phyloP scores from a whole-genome alignment of 2,329 filamentous ascomycete genomes.

The Didymella lethalis region DNA sequence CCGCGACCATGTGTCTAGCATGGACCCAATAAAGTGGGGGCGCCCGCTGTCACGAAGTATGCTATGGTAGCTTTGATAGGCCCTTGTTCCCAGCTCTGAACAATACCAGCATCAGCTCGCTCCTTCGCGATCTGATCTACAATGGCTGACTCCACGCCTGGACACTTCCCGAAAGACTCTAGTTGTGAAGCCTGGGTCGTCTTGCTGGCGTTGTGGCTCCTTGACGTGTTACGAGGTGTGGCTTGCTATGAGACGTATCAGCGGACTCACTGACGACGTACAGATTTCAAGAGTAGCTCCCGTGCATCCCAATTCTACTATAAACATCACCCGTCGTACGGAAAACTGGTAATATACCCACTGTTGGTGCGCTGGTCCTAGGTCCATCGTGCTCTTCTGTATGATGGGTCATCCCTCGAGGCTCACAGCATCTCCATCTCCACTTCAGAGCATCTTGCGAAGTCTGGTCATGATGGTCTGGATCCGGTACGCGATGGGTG shows the following conservation, averaged over 20 bases:
- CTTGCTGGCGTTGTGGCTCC: neutral
- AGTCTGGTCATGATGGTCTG: neutral
- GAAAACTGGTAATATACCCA: neutral
- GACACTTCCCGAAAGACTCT: neutral
- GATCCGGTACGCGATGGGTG: neutral
- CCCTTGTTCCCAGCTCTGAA: neutral
- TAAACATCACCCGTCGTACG: neutral
- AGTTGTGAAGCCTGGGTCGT: neutral
- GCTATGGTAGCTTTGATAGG: neutral
- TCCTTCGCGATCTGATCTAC: neutral
- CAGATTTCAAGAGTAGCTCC: neutral
- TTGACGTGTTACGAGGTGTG: neutral
- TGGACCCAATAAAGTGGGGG: neutral
- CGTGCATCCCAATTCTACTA: neutral
- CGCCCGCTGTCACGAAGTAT: constrained; percentile 1
- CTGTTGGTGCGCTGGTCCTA: neutral
- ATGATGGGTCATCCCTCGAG: neutral
- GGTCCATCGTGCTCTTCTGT: neutral
- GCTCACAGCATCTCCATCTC: neutral
- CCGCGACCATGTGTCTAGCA: neutral
- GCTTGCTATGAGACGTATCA: too few relatives aligned
- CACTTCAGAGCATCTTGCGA: neutral
- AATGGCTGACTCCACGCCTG: neutral
- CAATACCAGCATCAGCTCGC: neutral
- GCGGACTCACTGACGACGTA: neutral